Base-by-base conservation (phyloP, 176 grass and related monocot species). In the Saccharum spontaneum region DNA sequence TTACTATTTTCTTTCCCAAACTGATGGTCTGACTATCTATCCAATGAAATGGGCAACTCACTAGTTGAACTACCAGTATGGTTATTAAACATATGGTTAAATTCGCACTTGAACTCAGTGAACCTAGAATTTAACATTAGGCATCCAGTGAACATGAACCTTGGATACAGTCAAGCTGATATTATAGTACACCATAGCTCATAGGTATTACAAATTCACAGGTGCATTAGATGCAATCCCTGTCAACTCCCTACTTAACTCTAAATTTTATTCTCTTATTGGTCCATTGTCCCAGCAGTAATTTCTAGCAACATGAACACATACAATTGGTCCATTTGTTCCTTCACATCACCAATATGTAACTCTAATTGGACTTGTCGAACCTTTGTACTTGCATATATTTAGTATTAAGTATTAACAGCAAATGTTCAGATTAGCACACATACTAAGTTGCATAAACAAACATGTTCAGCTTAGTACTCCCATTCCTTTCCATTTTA, bases 341-440 rank as follows among this genome's bases (percentile, higher is more conserved):
- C 43, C 7, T 40, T n/a, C 1, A 4, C 28, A 77, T 64, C 14
- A 79, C 44, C 4, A 22, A 79, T 80, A 84, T 36, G 37, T 84
- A 79, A 45, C 59, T 65, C 15, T 26, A 38, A 67, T 40, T 11
- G 44, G 37, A 8, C 69, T 24, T 80, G 22, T 33, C 37, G 61
- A 74, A 80, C 36, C 64, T 83, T 86, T 82, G 33, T 4, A 30
- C 13, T 2, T 71, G 43, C 54, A 64, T 86, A 26, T 60, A 63
- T 86, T 69, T 50, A 65, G 54, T 71, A 76, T 48, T 90, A 46
- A 65, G 54, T 71, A 76, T 48, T 90, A 46, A 62, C 14, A 17
- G 24, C 11, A 73, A 80, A 43, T 60, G 45, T 14, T 73, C 36
- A 76, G 14, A 55, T 26, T 83, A 67, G 1, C 66, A 65, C 78